These are phyloP conservation scores for Secale cereale DNA, from an alignment of 176 grass and related monocot genomes.

Conservation along the genomic window DNA sequence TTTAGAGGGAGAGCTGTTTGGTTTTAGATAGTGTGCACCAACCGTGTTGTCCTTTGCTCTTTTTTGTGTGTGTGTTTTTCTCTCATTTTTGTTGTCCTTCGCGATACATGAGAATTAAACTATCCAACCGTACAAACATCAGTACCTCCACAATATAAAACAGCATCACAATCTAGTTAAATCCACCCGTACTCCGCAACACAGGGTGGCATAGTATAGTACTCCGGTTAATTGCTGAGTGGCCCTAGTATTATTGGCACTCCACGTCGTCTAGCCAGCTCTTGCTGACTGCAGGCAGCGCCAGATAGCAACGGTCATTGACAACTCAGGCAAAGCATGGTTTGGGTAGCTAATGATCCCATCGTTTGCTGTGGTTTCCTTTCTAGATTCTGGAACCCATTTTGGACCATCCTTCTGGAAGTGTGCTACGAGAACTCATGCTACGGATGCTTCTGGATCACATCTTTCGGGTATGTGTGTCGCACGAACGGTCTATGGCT, in stretches of 20 bases:
- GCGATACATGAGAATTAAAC: too few species aligned
- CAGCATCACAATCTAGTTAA: background rate
- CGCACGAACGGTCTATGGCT: background rate
- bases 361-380: background rate
- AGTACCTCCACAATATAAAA: background rate
- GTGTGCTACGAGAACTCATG: background rate
- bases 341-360: constrained; percentile 13
- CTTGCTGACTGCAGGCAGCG: constrained; percentile 23
- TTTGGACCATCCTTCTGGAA: constrained; percentile 46
- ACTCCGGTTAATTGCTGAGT: background rate
- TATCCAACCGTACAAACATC: too few species aligned
- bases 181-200: background rate
- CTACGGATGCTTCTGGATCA: background rate
- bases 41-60: too few species aligned
- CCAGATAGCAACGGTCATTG: constrained; percentile 37
- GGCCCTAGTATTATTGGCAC: constrained; percentile 4
- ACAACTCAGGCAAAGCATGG: constrained; percentile 15
- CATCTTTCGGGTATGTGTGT: background rate
- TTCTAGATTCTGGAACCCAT: constrained; percentile 23
- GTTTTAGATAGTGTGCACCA: too few species aligned
- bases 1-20: too few species aligned
- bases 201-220: background rate
- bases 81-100: too few species aligned
- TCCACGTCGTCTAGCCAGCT: constrained; percentile 8
- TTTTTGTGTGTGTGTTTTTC: too few species aligned